Percentiles rank a stretch among this genome's conserved stretches.
These are phyloP conservation scores for Rhynchospora pubera DNA, from an alignment of 176 grass and related monocot species.

Conservation along the genomic window DNA sequence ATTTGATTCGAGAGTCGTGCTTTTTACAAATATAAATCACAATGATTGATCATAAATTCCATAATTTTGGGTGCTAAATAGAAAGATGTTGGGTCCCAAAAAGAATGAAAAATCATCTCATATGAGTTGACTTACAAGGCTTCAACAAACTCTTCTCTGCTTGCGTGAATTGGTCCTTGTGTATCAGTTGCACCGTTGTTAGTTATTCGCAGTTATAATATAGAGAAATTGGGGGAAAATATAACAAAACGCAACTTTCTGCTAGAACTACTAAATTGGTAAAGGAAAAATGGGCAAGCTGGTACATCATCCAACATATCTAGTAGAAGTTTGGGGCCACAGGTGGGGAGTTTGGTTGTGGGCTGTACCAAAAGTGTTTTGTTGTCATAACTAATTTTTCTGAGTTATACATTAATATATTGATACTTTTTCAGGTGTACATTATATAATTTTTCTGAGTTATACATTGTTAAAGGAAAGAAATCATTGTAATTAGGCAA, in stretches of 20 bases:
- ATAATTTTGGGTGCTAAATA: background rate
- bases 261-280: too few species aligned
- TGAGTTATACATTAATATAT: background rate
- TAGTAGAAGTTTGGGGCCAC: too few species aligned
- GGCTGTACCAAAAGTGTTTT: background rate
- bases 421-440: background rate
- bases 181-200: too few species aligned
- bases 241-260: too few species aligned
- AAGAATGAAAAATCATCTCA: background rate
- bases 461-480: too few species aligned
- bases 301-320: too few species aligned
- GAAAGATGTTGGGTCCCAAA: background rate
- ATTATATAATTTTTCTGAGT: background rate
- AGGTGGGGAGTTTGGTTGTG: background rate
- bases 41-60: background rate
- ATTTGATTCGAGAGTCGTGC: background rate
- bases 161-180: too few species aligned
- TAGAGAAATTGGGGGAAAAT: too few species aligned
- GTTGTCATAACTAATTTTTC: background rate
- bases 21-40: background rate
- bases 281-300: too few species aligned
- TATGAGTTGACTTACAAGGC: background rate
- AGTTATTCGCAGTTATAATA: too few species aligned
- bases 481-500: too few species aligned
- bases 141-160: background rate